These are phyloP conservation scores for Aspergillus latus DNA, from an alignment of 2,329 filamentous ascomycete species.

Conservation along the genomic window DNA sequence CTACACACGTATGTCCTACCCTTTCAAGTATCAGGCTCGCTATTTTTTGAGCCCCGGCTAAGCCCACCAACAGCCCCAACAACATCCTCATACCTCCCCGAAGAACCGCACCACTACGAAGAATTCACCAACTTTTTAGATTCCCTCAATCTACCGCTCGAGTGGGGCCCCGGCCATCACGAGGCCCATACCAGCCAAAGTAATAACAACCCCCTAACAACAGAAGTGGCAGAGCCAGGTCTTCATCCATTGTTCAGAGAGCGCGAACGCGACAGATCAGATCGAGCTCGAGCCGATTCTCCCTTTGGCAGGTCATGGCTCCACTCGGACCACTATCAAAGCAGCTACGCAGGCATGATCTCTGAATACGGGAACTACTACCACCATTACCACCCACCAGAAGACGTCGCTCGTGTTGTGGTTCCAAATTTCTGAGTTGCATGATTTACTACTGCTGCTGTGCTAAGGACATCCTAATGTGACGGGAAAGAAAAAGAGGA, in stretches of 20 bases:
- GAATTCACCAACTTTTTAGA: conserved; percentile 39
- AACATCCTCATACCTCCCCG: conserved; percentile 29
- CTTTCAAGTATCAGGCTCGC: not conserved
- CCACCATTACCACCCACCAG: conserved; percentile 7
- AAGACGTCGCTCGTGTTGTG: conserved; percentile 6
- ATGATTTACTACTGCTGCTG: not conserved
- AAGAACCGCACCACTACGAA: conserved; percentile 37
- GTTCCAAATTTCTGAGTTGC: conserved; percentile 8
- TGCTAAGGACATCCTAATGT: conserved; percentile 2
- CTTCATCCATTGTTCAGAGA: conserved; percentile 18
- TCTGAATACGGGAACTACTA: conserved; percentile 31
- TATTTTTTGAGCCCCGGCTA: not conserved
- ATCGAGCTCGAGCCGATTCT: conserved; percentile 28
- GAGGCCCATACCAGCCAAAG: conserved; percentile 24
- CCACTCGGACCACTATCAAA: conserved; percentile 30
- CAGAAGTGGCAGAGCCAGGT: conserved; percentile 28
- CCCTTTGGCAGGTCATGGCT: conserved; percentile 36
- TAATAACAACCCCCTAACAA: conserved; percentile 23
- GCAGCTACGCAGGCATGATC: conserved; percentile 29
- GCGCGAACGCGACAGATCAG: conserved; percentile 4
- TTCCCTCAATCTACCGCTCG: conserved; percentile 35
- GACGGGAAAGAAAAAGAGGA: conserved; percentile 2
- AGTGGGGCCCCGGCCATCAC: conserved; percentile 34
- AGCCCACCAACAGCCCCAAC: conserved; percentile 24
- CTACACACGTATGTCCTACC: conserved; percentile 20